Percentiles rank a stretch among this genome's conserved stretches.
Conservation (phyloP, 352 stramenopile genomes). For the Phytopythium montanum region DNA sequence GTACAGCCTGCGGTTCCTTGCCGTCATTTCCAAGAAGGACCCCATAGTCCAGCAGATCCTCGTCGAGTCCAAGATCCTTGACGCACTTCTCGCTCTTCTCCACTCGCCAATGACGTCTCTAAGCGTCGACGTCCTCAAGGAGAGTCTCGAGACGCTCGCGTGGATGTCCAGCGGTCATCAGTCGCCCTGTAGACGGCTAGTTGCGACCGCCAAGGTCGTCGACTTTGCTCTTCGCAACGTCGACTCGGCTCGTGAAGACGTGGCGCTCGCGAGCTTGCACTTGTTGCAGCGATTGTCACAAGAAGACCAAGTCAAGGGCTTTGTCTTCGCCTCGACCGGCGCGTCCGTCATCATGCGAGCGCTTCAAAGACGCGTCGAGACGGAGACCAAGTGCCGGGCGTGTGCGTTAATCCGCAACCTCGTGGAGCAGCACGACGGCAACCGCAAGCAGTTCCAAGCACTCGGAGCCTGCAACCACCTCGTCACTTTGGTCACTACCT, state of each 20-base stretch:
- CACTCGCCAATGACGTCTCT: slow-evolving; percentile 37
- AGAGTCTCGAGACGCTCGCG: slow-evolving; percentile 46
- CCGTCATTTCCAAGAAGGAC: slow-evolving; percentile 41
- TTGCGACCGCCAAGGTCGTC: slow-evolving; percentile 45
- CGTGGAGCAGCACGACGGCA: slow-evolving; percentile 39
- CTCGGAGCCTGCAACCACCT: slow-evolving; percentile 41
- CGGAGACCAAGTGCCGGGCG: slow-evolving; percentile 22
- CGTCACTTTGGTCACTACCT: slow-evolving; percentile 18
- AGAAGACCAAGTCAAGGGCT: slow-evolving; percentile 32
- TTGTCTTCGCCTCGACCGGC: slow-evolving; percentile 32
- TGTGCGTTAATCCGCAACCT: slow-evolving; percentile 51
- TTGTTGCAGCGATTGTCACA: slow-evolving; percentile 47
- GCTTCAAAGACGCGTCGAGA: slow-evolving; percentile 22
- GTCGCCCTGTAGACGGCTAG: slow-evolving; percentile 27
- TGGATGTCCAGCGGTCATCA: slow-evolving; percentile 42
- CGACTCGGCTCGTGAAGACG: slow-evolving; percentile 24
- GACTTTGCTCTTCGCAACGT: slow-evolving; percentile 41
- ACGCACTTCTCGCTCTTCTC: slow-evolving; percentile 39
- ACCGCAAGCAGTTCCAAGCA: slow-evolving; percentile 46
- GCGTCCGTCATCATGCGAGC: slow-evolving; percentile 43
- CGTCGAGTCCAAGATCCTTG: slow-evolving; percentile 47
- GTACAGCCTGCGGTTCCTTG: slow-evolving; percentile 42
- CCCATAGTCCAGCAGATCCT: slow-evolving; percentile 39
- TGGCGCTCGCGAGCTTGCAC: slow-evolving; percentile 44
- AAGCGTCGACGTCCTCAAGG: slow-evolving; percentile 32